phyloP scores from a whole-genome alignment of 2,329 filamentous ascomycete genomes.

The Aspergillus sp. region DNA sequence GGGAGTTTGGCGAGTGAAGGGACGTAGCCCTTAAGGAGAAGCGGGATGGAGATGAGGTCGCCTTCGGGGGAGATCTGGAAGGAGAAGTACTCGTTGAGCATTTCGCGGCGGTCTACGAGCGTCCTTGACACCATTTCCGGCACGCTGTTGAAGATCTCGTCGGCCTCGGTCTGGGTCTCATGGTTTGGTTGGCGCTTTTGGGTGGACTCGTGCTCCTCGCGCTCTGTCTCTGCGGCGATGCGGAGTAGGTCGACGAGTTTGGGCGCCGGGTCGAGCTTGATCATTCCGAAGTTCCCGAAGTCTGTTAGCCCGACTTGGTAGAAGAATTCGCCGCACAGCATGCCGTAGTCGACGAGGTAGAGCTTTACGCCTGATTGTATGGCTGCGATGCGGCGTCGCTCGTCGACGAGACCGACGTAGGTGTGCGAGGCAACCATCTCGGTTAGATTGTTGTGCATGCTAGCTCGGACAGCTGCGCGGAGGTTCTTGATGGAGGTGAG shows the following conservation, averaged over 20 bases:
- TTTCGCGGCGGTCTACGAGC: conserved; percentile 66
- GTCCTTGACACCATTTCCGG: conserved; percentile 57
- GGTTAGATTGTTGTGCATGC: conserved; percentile 75
- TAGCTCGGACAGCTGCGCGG: conserved; percentile 67
- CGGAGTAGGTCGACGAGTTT: conserved; percentile 60
- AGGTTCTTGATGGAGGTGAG: conserved; percentile 80
- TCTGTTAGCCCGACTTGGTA: conserved; percentile 93
- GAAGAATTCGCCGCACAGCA: conserved; percentile 78
- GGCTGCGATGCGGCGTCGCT: conserved; percentile 74
- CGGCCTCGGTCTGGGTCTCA: conserved; percentile 28
- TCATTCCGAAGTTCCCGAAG: conserved; percentile 85
- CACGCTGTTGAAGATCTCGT: conserved; percentile 57
- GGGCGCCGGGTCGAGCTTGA: conserved; percentile 69
- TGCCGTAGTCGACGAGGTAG: conserved; percentile 86
- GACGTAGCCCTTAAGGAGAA: conserved; percentile 80
- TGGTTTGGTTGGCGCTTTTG: conserved; percentile 4
- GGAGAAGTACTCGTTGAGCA: conserved; percentile 89
- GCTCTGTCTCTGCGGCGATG: conserved; percentile 65
- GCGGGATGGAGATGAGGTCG: conserved; percentile 66
- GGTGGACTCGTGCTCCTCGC: conserved; percentile 28
- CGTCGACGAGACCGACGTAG: conserved; percentile 89
- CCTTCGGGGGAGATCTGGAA: conserved; percentile 71
- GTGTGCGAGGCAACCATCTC: conserved; percentile 81
- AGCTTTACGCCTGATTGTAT: conserved; percentile 89
- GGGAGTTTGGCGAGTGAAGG: conserved; percentile 81